Conservation (phyloP, 2,329 filamentous ascomycete species). For the Chrysoporthe deuterocubensis region DNA sequence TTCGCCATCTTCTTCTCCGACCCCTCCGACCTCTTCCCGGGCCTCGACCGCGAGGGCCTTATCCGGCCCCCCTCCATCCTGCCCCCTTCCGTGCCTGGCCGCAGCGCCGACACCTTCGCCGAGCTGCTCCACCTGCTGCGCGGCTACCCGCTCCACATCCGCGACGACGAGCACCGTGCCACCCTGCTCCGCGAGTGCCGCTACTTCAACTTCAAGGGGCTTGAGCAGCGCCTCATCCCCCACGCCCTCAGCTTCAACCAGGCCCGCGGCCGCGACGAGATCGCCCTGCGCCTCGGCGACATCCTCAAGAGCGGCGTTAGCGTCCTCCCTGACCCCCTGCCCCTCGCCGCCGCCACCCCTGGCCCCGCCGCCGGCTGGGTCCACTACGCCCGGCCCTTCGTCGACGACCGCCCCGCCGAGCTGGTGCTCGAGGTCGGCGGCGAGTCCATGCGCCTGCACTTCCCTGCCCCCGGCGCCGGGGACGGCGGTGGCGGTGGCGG, state of each 20-base stretch:
- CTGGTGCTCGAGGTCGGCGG: constrained; percentile 80
- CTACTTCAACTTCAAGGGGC: constrained; percentile 89
- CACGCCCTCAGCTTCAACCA: constrained; percentile 79
- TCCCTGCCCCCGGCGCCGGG: constrained; percentile 37
- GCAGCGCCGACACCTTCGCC: constrained; percentile 81
- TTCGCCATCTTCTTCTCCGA: constrained; percentile 87
- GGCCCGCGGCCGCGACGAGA: constrained; percentile 70
- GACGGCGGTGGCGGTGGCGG: constrained; percentile 29
- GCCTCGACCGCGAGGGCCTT: constrained; percentile 76
- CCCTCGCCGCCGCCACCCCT: constrained; percentile 49
- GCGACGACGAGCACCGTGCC: constrained; percentile 74
- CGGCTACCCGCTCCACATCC: constrained; percentile 81
- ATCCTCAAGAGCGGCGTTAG: constrained; percentile 85
- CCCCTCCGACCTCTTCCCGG: constrained; percentile 79
- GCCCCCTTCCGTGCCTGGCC: constrained; percentile 79
- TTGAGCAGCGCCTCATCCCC: constrained; percentile 85
- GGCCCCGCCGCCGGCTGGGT: constrained; percentile 68
- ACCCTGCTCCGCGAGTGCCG: constrained; percentile 83
- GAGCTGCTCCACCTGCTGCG: constrained; percentile 81
- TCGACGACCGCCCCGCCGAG: constrained; percentile 75
- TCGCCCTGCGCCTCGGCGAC: constrained; percentile 79
- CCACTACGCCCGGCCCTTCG: constrained; percentile 81
- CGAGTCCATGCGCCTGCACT: constrained; percentile 64
- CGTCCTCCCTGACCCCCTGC: constrained; percentile 55
- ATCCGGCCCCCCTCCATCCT: constrained; percentile 85